phyloP scores from a whole-genome alignment of 2,329 filamentous ascomycete genomes.

The Fonsecaea nubica region DNA sequence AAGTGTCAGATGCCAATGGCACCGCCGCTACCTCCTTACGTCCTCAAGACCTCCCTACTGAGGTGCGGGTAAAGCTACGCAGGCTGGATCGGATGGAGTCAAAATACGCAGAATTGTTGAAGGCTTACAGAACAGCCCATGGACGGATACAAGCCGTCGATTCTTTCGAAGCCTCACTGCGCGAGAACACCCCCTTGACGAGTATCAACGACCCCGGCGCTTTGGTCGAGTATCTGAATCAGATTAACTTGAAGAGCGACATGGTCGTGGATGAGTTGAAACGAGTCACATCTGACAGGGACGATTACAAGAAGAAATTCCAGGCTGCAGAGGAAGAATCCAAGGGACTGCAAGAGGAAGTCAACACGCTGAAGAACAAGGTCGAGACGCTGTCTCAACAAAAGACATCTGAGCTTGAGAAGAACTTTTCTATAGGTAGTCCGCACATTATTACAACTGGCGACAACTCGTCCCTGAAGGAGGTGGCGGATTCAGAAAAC shows the following conservation, averaged over 20 bases:
- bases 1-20: constrained; percentile 36
- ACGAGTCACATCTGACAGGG: constrained; percentile 79
- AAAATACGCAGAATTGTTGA: constrained; percentile 86
- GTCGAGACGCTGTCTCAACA: constrained; percentile 45
- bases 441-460: background rate
- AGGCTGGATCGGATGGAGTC: constrained; percentile 90
- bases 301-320: constrained; percentile 77
- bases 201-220: constrained; percentile 85
- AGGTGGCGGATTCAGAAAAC: constrained; percentile 30
- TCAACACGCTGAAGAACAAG: constrained; percentile 59
- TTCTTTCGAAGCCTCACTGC: constrained; percentile 87
- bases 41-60: constrained; percentile 68
- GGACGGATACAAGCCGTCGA: constrained; percentile 85
- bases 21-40: constrained; percentile 40
- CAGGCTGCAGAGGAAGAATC: constrained; percentile 71
- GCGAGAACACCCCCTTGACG: constrained; percentile 89
- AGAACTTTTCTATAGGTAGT: constrained; percentile 1
- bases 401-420: constrained; percentile 36
- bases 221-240: constrained; percentile 86
- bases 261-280: constrained; percentile 96
- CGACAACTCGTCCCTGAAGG: constrained; percentile 21
- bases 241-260: constrained; percentile 82
- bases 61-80: constrained; percentile 76
- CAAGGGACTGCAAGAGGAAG: constrained; percentile 68
- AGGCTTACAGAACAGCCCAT: constrained; percentile 91